phyloP scores from a whole-genome alignment of 108 stramenopile genomes.

The Parmales sp. region DNA sequence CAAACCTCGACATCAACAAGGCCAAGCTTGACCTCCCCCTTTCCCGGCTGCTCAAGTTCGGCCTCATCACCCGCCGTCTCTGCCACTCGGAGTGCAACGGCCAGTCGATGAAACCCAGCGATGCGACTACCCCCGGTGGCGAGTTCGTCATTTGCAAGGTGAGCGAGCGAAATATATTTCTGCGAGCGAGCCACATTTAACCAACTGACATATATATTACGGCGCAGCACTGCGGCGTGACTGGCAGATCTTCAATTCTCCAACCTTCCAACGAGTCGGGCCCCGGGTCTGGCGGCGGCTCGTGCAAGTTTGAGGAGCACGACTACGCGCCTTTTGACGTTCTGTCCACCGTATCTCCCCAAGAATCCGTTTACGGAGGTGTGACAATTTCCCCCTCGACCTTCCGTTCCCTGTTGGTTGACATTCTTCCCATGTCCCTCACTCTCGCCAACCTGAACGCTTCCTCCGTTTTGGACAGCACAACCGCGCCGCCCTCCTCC shows the following conservation, averaged over 20 bases:
- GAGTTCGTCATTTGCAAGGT: slow-evolving; percentile 14
- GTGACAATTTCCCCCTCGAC: neutral
- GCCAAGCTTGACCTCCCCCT: no score
- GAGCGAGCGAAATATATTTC: no score
- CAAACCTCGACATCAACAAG: no score
- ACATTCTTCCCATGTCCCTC: neutral
- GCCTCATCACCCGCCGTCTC: neutral
- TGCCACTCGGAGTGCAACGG: neutral
- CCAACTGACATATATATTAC: neutral
- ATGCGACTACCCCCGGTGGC: neutral
- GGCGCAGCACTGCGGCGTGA: slow-evolving; percentile 26
- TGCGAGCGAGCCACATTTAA: neutral
- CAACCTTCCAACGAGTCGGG: slow-evolving; percentile 11
- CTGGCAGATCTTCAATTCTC: no score
- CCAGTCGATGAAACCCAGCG: no score
- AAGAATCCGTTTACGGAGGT: no score
- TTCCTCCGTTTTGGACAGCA: neutral
- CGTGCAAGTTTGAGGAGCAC: slow-evolving; percentile 32
- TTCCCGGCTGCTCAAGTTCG: neutral
- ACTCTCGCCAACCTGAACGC: neutral
- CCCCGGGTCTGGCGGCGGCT: no score
- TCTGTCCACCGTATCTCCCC: no score
- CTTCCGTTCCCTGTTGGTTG: slow-evolving; percentile 13
- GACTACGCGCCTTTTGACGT: slow-evolving; percentile 5
- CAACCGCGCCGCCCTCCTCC: neutral